Percentiles rank a stretch among this genome's conserved stretches.
These are phyloP conservation scores for Nicotiana paniculata DNA, from an alignment of 257 asterid species.

Conservation along the genomic window DNA sequence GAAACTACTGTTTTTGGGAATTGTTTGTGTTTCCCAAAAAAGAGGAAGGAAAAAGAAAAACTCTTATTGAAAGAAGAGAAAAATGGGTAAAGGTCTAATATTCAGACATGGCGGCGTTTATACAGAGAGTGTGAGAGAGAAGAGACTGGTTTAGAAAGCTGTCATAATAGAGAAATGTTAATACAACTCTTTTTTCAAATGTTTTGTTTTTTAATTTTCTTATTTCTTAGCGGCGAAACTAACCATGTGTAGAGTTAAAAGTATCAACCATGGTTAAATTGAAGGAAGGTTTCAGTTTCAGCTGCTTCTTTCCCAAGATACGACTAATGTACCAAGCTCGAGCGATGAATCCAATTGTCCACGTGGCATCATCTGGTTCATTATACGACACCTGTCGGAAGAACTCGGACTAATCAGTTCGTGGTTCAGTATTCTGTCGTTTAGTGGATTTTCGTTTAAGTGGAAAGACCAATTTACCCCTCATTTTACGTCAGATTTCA, in stretches of 20 bases:
- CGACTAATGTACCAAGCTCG: neutral
- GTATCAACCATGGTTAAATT: constrained; percentile 24
- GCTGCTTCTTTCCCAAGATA: neutral
- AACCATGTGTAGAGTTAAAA: constrained; percentile 1
- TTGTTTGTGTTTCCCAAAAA: neutral
- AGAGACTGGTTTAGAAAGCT: constrained; percentile 15
- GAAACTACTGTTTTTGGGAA: constrained; percentile 7
- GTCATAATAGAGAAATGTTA: constrained; percentile 2
- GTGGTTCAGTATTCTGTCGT: constrained; percentile 40
- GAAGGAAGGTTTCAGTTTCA: neutral
- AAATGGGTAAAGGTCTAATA: constrained; percentile 24
- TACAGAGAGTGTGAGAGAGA: neutral
- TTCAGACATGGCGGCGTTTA: constrained; percentile 22
- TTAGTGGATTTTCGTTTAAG: constrained; percentile 9
- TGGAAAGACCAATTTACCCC: too few species aligned
- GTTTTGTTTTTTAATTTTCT: constrained; percentile 16
- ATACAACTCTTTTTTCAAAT: constrained; percentile 9
- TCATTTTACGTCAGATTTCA: too few species aligned
- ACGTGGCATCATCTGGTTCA: constrained; percentile 40
- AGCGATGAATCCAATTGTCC: constrained; percentile 34
- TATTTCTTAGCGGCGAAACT: neutral
- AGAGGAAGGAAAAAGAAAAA: neutral
- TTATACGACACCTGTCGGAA: constrained; percentile 53
- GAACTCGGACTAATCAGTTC: constrained; percentile 26
- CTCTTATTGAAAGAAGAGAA: constrained; percentile 14